phyloP scores from a whole-genome alignment of 805 yeast genomes.

The Saccharomycopsis malanga region DNA sequence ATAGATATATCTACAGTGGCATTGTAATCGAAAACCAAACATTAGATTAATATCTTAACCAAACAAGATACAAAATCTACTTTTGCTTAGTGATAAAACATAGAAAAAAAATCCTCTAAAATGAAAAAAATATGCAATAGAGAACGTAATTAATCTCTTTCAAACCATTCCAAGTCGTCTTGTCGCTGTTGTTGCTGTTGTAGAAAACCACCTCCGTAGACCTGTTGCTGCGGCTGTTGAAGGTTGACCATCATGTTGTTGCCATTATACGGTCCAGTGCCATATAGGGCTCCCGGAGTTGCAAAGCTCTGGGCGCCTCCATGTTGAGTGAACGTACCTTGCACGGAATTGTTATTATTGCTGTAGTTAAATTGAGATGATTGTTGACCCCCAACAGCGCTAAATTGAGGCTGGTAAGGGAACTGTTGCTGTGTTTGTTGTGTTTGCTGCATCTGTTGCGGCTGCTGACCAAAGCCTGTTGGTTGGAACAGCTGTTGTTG shows the following conservation, averaged over 20 bases:
- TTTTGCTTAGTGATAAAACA: no score
- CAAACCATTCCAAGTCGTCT: conserved; percentile 22
- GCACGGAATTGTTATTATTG: neutral
- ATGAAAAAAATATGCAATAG: no score
- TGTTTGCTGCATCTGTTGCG: conserved; percentile 9
- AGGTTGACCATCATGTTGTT: neutral
- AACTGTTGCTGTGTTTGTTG: conserved; percentile 9
- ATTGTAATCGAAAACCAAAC: no score
- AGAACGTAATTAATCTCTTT: conserved; percentile 18
- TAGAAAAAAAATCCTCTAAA: no score
- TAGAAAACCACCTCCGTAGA: no score
- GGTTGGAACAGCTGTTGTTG: neutral
- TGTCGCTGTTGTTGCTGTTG: conserved; percentile 12
- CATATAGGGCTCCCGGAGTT: neutral
- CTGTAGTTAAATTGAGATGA: neutral
- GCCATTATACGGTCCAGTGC: neutral
- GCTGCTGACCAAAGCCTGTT: neutral
- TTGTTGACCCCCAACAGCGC: neutral
- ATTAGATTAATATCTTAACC: no score
- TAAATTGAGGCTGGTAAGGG: neutral
- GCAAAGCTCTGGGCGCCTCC: neutral
- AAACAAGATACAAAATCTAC: no score
- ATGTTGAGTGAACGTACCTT: neutral
- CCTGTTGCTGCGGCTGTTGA: neutral
- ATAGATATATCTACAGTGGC: no score